These are phyloP conservation scores for Boehmeria nivea DNA, from an alignment of 306 rosid genomes.

Conservation along the genomic window DNA sequence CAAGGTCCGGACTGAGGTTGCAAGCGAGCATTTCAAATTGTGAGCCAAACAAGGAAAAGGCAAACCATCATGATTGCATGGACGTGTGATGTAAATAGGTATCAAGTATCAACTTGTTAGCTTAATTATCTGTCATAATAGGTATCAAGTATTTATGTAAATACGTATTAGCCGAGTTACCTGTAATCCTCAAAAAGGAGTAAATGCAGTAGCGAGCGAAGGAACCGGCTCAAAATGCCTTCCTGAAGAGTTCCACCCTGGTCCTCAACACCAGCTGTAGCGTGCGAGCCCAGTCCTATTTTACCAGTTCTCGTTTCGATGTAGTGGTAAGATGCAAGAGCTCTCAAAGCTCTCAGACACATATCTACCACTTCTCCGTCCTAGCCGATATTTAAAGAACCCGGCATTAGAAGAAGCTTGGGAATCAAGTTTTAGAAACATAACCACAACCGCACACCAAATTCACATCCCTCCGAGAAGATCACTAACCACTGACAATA, in stretches of 20 bases:
- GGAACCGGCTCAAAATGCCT: slow-evolving; percentile 78
- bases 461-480: too few relatives aligned
- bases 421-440: neutral
- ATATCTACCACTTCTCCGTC: slow-evolving; percentile 73
- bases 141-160: too few relatives aligned
- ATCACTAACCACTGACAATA: too few relatives aligned
- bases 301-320: slow-evolving; percentile 58
- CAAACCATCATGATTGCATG: neutral
- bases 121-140: neutral
- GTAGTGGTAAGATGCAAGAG: slow-evolving; percentile 85
- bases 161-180: slow-evolving; percentile 20
- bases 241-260: slow-evolving; percentile 60
- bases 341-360: slow-evolving; percentile 82
- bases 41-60: too few relatives aligned
- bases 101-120: too few relatives aligned
- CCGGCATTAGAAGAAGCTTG: neutral
- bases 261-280: slow-evolving; percentile 40
- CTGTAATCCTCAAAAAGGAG: slow-evolving; percentile 91
- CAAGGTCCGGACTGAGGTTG: slow-evolving; percentile 68
- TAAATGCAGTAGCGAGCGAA: slow-evolving; percentile 74
- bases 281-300: slow-evolving; percentile 69
- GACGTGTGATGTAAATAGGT: too few relatives aligned
- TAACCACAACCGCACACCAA: too few relatives aligned
- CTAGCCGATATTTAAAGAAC: slow-evolving; percentile 32
- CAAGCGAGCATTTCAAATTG: slow-evolving; percentile 9